phyloP scores from a whole-genome alignment of 805 yeast genomes.

The Saturnispora bothae region DNA sequence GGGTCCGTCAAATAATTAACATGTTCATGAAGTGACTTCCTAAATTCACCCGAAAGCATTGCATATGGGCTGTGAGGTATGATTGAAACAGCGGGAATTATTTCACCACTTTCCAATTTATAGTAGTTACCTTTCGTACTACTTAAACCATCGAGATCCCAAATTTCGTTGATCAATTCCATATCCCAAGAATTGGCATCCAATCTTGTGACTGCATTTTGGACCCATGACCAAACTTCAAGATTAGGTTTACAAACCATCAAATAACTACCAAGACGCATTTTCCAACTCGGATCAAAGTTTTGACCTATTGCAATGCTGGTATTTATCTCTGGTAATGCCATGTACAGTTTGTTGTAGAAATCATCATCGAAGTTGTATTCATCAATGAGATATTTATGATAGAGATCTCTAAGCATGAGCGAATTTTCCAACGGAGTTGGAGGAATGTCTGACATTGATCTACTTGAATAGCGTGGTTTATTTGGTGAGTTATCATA shows the following conservation, averaged over 20 bases:
- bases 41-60: slow-evolving; percentile 40
- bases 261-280: slow-evolving; percentile 33
- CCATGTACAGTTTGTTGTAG: slow-evolving; percentile 24
- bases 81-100: slow-evolving; percentile 25
- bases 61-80: slow-evolving; percentile 46
- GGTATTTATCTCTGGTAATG: slow-evolving; percentile 27
- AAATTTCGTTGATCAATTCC: slow-evolving; percentile 38
- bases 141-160: slow-evolving; percentile 17
- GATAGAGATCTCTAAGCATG: slow-evolving; percentile 14
- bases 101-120: not conserved
- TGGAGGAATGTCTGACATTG: slow-evolving; percentile 9
- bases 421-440: slow-evolving; percentile 16
- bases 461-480: not conserved
- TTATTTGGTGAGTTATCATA: slow-evolving; percentile 14
- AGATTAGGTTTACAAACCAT: slow-evolving; percentile 50
- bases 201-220: slow-evolving; percentile 21
- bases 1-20: slow-evolving; percentile 34
- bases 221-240: slow-evolving; percentile 17
- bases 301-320: slow-evolving; percentile 4
- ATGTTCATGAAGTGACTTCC: slow-evolving; percentile 27
- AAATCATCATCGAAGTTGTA: slow-evolving; percentile 7
- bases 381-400: slow-evolving; percentile 12
- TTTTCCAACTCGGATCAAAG: slow-evolving; percentile 6
- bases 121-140: slow-evolving; percentile 8
- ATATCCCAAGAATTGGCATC: slow-evolving; percentile 37